Percentiles rank a stretch among this genome's conserved stretches.
These are phyloP conservation scores for Aspergillus ostianus DNA, from an alignment of 495 filamentous ascomycete genomes.

Conservation along the genomic window DNA sequence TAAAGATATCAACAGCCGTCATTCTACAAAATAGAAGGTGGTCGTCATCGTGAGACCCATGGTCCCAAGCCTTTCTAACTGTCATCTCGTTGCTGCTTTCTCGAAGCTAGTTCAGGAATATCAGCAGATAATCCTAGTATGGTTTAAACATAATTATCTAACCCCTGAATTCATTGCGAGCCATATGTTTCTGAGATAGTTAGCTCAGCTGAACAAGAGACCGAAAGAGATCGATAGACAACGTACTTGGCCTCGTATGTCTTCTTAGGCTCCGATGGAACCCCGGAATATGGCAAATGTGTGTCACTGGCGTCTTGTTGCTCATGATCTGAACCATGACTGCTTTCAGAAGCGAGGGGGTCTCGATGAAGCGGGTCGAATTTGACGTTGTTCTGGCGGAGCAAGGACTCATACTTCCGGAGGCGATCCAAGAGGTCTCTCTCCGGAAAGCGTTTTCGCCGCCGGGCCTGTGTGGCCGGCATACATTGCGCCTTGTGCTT, in stretches of 20 bases:
- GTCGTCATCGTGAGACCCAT: slow-evolving; percentile 34
- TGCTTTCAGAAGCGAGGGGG: slow-evolving; percentile 1
- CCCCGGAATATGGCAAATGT: slow-evolving; percentile 20
- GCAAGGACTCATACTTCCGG: slow-evolving; percentile 50
- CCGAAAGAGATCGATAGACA: not conserved
- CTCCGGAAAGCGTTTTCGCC: slow-evolving; percentile 52
- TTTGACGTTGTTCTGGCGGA: slow-evolving; percentile 47
- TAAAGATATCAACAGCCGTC: slow-evolving; percentile 34
- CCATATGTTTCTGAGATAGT: slow-evolving; percentile 43
- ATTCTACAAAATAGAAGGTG: not conserved
- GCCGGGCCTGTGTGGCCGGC: slow-evolving; percentile 41
- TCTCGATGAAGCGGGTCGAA: slow-evolving; percentile 50
- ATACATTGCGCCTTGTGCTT: slow-evolving; percentile 44
- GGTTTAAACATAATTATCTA: slow-evolving; percentile 11
- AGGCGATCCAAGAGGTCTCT: slow-evolving; percentile 53
- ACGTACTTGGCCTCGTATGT: slow-evolving; percentile 40
- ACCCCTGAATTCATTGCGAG: slow-evolving; percentile 49
- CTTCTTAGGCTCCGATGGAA: slow-evolving; percentile 28
- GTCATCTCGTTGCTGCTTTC: not conserved
- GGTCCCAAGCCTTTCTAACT: slow-evolving; percentile 47
- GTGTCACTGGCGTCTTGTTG: slow-evolving; percentile 10
- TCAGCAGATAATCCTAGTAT: slow-evolving; percentile 32
- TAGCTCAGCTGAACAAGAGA: slow-evolving; percentile 5
- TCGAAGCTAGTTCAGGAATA: slow-evolving; percentile 23
- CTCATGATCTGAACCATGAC: not conserved